Evolutionary conservation across 139 green algal species (phyloP), one percentile per base, ranked within the genome.

Genomic region (Chlorella sp.): DNA sequence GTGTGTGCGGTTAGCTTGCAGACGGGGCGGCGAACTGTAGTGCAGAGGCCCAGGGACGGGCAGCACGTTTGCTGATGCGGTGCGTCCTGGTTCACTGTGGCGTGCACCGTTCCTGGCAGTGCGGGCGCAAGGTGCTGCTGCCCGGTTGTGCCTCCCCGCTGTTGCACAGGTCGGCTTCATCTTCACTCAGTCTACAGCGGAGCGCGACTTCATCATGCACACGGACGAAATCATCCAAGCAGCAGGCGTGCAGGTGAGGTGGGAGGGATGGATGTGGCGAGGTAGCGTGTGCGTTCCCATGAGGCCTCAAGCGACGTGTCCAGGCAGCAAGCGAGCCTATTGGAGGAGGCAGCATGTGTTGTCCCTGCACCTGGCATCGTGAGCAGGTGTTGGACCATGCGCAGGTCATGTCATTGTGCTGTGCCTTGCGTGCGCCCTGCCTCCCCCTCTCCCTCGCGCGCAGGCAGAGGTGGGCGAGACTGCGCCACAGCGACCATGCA

Each of bases 91-190:
- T 55, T 55, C 42, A 10, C 42, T 17, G 10, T 55, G 10, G 10
- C 42, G 10, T 17, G 10, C 42, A 26, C 42, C 42, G 10, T 17
- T 17, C 42, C 42, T 17, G 42, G 42, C 42, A 55, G 42, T 10
- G 42, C 42, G 10, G 42, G 42, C 42, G 10, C 17, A 26, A 55
- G 42, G 10, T 26, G 42, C 42, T n/a, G n/a, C n/a, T n/a, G n/a
- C n/a, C n/a, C n/a, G n/a, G n/a, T n/a, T n/a, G n/a, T n/a, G n/a
- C n/a, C n/a, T n/a, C n/a, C n/a, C n/a, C n/a, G n/a, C n/a, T n/a
- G n/a, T n/a, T n/a, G n/a, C n/a, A n/a, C n/a, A 87, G 73, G 90
- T 98, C 24, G 95, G 95, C 26, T 96, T 89, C 85, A 91, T 99
- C 32, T 97, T 97, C 74, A 86, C 80, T 27, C 92, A 97, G 77